Percentiles rank a stretch among this genome's conserved stretches.
phyloP scores from a whole-genome alignment of 2,329 filamentous ascomycete species.

The Teratosphaeria viscida region DNA sequence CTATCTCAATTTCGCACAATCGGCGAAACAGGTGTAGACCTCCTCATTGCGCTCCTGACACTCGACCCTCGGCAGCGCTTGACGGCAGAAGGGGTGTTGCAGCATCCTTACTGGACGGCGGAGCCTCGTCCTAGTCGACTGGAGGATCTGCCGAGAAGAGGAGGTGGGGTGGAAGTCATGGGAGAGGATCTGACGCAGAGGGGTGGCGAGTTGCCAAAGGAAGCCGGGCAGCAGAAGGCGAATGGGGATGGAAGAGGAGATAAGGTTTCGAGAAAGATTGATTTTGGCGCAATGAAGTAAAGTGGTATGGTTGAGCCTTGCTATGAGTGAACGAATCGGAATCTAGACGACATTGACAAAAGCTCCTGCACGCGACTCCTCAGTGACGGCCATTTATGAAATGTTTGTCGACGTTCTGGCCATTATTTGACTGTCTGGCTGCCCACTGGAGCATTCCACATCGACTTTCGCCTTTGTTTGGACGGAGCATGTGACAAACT shows the following conservation, averaged over 20 bases:
- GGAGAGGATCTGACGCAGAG: constrained; percentile 72
- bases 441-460: too few relatives aligned
- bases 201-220: constrained; percentile 59
- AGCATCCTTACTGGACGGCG: constrained; percentile 75
- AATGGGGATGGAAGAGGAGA: constrained; percentile 45
- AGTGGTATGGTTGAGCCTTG: not conserved
- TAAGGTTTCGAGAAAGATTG: constrained; percentile 73
- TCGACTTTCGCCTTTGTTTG: too few relatives aligned
- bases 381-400: not conserved
- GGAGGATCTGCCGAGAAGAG: constrained; percentile 69
- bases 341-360: not conserved
- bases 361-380: not conserved
- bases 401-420: too few relatives aligned
- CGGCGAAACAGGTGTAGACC: constrained; percentile 72
- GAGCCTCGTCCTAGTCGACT: constrained; percentile 76
- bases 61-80: constrained; percentile 81
- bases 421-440: too few relatives aligned
- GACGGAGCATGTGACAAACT: too few relatives aligned
- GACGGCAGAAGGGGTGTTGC: constrained; percentile 64
- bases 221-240: constrained; percentile 3
- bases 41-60: constrained; percentile 73
- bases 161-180: constrained; percentile 62
- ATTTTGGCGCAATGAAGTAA: constrained; percentile 47
- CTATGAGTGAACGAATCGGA: not conserved
- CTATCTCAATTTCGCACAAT: constrained; percentile 67